Evolutionary conservation across 2,329 filamentous ascomycete genomes (phyloP).

Genomic region (Xylaria sp.): DNA sequence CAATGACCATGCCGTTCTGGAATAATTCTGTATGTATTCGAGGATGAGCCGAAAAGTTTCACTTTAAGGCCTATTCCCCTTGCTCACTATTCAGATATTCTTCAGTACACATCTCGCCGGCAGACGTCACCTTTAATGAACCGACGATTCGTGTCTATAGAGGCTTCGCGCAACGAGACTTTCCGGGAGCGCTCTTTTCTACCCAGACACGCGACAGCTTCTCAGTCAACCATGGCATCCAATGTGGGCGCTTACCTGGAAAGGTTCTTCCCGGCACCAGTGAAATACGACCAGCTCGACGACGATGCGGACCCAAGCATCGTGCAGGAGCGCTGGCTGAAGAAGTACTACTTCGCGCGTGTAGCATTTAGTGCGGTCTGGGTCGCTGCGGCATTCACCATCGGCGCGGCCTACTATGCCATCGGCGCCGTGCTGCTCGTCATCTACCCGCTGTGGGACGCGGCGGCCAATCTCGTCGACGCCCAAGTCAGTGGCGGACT

Average conservation of each 20-base stretch:
- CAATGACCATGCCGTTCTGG: neutral
- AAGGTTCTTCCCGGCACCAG: conserved; percentile 29
- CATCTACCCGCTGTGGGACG: conserved; percentile 39
- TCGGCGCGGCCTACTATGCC: conserved; percentile 29
- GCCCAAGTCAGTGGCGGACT: conserved; percentile 37
- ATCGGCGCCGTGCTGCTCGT: conserved; percentile 35
- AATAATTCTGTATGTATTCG: conserved; percentile 8
- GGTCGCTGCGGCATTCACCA: conserved; percentile 35
- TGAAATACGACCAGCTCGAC: conserved; percentile 35
- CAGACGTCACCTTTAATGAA: conserved; percentile 32
- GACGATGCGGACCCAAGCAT: conserved; percentile 21
- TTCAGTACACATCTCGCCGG: neutral
- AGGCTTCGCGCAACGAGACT: conserved; percentile 36
- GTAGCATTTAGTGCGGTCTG: conserved; percentile 31
- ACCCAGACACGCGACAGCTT: conserved; percentile 26
- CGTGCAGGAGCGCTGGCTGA: conserved; percentile 38
- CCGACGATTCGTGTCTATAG: conserved; percentile 36
- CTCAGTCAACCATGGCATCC: conserved; percentile 31
- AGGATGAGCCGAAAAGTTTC: neutral
- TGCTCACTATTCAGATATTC: conserved; percentile 4
- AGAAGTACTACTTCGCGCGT: conserved; percentile 40
- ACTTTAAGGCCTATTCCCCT: conserved; percentile 1
- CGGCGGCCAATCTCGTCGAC: conserved; percentile 34
- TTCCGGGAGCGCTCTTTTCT: conserved; percentile 33
- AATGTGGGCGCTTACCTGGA: conserved; percentile 36